Base-by-base conservation (phyloP, 2,329 filamentous ascomycete genomes). In the Magnaporthiopsis rhizophila region DNA sequence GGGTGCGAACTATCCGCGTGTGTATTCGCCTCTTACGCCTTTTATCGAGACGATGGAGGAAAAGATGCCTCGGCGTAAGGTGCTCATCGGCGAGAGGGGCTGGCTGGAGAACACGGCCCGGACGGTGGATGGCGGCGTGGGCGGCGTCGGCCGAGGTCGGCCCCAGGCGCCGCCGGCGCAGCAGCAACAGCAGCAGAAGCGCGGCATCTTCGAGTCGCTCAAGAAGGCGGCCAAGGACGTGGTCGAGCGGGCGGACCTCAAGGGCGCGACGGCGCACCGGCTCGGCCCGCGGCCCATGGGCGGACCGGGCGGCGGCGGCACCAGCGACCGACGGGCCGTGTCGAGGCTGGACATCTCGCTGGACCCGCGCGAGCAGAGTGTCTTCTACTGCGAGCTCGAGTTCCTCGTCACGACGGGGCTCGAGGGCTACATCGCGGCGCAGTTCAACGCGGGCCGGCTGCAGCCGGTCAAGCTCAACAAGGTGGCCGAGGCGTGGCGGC, bases 371-470 rank as follows among this genome's bases (percentile, higher is more conserved):
- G 83, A 86, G 72, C 84, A 86, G 69, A 83, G 80, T 62, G 77
- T 86, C 11, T 72, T 86, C 9, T 86, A 85, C 71, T 83, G 83
- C 70, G 84, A 87, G 71, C 78, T 86, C 9, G 83, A 86, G 69
- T 86, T 80, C 68, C 73, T 79, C 65, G 71, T 86, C n/a, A 79
- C 78, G 65, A 79, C 77, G 6, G 79, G 79, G 0, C 71, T 86
- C 38, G 80, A 85, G 64, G 72, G 74, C 13, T 86, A 83, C 73
- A 80, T 86, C 65, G 78, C 76, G 13, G 71, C 75, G 21, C 82
- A 86, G 70, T 76, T 85, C 65, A 79, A 82, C 68, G 78, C 78
- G n/a, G 84, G 83, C n/a, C 82, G 82, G 1, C 75, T 86, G 6
- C 76, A 81, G 7, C 74, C 79, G 0, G 77, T 79, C 67, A 81